These are phyloP conservation scores for Setaria italica DNA, from an alignment of 202 grass and related monocot genomes.

Conservation along the genomic window DNA sequence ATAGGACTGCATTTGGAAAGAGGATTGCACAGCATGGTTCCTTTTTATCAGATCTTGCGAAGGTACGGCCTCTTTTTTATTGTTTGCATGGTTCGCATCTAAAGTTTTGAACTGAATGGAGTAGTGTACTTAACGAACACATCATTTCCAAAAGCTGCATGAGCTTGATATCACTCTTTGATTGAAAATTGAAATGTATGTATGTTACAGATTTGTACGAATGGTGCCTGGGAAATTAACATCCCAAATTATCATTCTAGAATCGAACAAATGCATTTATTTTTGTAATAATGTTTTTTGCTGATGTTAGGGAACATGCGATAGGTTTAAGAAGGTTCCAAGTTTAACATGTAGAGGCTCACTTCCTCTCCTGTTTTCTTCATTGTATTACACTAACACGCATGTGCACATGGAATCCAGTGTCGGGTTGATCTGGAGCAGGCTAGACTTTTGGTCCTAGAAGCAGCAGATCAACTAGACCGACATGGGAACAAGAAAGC, in stretches of 20 bases:
- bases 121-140: not conserved
- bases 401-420: conserved; percentile 47
- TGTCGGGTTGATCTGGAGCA: conserved; percentile 91
- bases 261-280: not conserved
- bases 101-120: not conserved
- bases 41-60: conserved; percentile 90
- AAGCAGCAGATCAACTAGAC: conserved; percentile 92
- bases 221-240: not conserved
- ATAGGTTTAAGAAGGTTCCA: not conserved
- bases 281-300: not conserved
- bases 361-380: not conserved
- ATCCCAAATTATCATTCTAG: not conserved
- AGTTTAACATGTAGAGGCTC: not conserved
- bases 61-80: conserved; percentile 45
- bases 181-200: not conserved
- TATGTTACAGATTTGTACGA: not conserved
- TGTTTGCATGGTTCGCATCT: conserved; percentile 10
- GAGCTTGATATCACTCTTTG: not conserved
- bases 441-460: conserved; percentile 89
- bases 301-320: not conserved
- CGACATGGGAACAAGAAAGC: conserved; percentile 78
- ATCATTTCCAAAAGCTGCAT: not conserved
- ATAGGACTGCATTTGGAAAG: conserved; percentile 80
- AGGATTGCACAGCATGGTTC: conserved; percentile 89
- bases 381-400: conserved; percentile 19